Base-by-base conservation (phyloP, 306 rosid genomes). In the Prunus fruticosa region DNA sequence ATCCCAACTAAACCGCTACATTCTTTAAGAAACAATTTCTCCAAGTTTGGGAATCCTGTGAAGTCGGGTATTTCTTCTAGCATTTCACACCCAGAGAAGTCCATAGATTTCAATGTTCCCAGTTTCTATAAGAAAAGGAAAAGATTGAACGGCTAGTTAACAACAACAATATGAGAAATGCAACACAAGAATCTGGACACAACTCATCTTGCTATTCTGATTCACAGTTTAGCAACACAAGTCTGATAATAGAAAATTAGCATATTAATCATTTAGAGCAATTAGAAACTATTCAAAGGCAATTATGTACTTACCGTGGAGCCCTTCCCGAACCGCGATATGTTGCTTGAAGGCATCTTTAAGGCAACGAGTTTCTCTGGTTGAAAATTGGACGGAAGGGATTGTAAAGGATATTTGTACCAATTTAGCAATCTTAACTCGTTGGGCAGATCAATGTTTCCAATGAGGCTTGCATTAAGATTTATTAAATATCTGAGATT, bases 391-490 rank as follows among this genome's bases (percentile, higher is more conserved):
- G 61, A 43, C 2, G 88, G 91, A 32, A 85, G 62, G 79, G 63
- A 57, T 19, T 75, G 50, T 34, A 20, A 74, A 34, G 86, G 84
- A 76, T 83, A 85, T 19, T 60, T 64, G 38, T 54, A 53, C 89
- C 91, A 85, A 22, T 78, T 52, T 32, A 87, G 81, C 45, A 87
- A 14, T 72, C 82, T 84, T 77, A 87, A 82, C 73, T 72, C 61
- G 23, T 84, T 58, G 4, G 90, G 80, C 13, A 87, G 81, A 77
- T 82, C 62, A 11, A 82, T 74, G 16, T 47, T 67, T 71, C 64
- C 75, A 45, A 64, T 71, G 49, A 87, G 57, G 16, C 67, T 68
- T 63, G 73, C 86, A 60, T 84, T 77, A 18, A 80, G 68, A 67
- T 76, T 76, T 53, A 76, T 68, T 16, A 84, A 77, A 69, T 84